Evolutionary conservation across 768 basidiomycete species (phyloP), one percentile per base, ranked within the genome.

Genomic region (Boletellus ananiceps): DNA sequence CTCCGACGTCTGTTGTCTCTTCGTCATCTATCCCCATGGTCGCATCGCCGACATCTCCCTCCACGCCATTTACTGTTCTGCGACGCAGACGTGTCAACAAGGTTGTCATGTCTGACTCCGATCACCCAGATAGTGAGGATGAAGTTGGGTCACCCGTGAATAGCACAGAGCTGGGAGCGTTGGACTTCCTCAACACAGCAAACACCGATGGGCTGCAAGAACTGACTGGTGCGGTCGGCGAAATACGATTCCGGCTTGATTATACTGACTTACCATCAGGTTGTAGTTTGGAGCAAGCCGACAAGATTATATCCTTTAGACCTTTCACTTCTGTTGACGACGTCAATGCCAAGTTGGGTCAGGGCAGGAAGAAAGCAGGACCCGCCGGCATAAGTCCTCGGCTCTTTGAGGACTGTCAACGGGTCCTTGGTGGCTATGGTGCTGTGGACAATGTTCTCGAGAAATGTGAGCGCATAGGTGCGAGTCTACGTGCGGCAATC

Each of bases 391-490:
- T 99, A 59, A 93, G 92, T 53, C 78, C 88, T 51, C 82, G 87
- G 49, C 76, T 98, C 66, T 91, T 98, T 64, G 92, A 95, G 61
- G 92, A 94, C 56, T 93, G 89, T 65, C 81, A 81, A 47, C 76
- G 81, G 35, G 88, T 96, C 58, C 86, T 97, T 62, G 71, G 79
- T 47, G 90, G 88, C 8, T 97, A 95, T 60, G 82, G 83, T 11
- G 81, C 84, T 33, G 93, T 98, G 47, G 96, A 99, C 66, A 80
- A 75, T 52, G 84, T 97, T 55, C 80, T 99, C 13, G 82, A 83
- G 65, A 82, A 87, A 47, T 98, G 95, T 66, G 93, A 97, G 68
- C 71, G 75, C 47, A 92, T 93, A 58, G 95, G 94, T 16, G 73
- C 79, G 2, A 74, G 80, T 47, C 78, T 99, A 37, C 79, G 80